These are phyloP conservation scores for Nannochloropsis oceanica DNA, from an alignment of 108 stramenopile species.

Conservation along the genomic window DNA sequence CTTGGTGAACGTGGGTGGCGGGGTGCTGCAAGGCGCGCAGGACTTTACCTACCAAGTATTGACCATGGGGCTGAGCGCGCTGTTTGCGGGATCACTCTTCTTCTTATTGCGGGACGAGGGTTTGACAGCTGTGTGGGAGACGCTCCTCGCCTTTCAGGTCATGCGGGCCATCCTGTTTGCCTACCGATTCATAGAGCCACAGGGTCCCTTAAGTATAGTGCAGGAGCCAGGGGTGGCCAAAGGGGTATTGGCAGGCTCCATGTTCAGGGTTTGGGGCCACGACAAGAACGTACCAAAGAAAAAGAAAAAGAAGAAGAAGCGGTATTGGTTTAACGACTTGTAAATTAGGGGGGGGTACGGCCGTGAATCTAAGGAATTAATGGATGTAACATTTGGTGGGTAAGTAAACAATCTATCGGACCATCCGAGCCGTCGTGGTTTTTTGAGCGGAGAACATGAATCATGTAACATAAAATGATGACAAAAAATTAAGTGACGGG, in stretches of 20 bases:
- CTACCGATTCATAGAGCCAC: not conserved
- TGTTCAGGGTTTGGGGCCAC: not conserved
- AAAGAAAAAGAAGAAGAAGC: not conserved
- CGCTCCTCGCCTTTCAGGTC: not conserved
- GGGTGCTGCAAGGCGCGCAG: not conserved
- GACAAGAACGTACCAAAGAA: not conserved
- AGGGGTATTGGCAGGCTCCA: not conserved
- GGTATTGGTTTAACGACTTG: not conserved
- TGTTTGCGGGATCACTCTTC: not conserved
- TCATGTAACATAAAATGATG: too few relatives aligned
- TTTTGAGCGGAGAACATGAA: too few relatives aligned
- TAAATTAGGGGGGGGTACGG: not conserved
- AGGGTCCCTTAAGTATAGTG: not conserved
- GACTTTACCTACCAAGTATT: not conserved
- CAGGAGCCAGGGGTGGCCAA: not conserved
- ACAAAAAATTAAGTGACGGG: too few relatives aligned
- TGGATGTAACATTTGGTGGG: too few relatives aligned
- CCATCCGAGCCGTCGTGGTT: too few relatives aligned
- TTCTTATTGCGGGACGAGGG: not conserved
- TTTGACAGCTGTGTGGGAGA: not conserved
- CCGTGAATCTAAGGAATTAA: too few relatives aligned
- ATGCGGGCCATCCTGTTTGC: not conserved
- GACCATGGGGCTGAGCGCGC: not conserved
- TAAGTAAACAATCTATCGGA: too few relatives aligned
- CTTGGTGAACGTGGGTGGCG: not conserved